Evolutionary conservation across 495 filamentous ascomycete genomes (phyloP).

Genomic region (Penicillium dipodomyicola): DNA sequence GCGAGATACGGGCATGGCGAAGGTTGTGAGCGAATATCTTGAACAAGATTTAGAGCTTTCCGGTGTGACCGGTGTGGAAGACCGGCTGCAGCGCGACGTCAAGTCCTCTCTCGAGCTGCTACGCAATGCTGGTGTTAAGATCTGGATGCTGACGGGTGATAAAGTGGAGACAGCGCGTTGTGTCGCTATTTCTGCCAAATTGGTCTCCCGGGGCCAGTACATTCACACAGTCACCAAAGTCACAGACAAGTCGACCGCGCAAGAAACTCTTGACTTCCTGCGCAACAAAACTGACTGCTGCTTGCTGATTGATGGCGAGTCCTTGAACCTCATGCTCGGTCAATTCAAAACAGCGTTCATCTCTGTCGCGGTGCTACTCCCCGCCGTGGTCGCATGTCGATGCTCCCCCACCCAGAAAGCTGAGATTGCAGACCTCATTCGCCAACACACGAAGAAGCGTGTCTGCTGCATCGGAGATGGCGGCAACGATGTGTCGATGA

Average conservation of each 20-base stretch:
- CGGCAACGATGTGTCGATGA: slow-evolving; percentile 99
- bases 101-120: slow-evolving; percentile 92
- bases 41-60: slow-evolving; percentile 88
- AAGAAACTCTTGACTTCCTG: slow-evolving; percentile 83
- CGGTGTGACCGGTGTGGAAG: slow-evolving; percentile 96
- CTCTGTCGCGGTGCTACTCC: slow-evolving; percentile 78
- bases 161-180: slow-evolving; percentile 98
- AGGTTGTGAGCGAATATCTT: slow-evolving; percentile 73
- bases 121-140: slow-evolving; percentile 97
- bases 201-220: slow-evolving; percentile 92
- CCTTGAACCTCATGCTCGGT: slow-evolving; percentile 74
- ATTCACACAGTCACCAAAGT: slow-evolving; percentile 90
- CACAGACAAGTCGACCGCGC: slow-evolving; percentile 56
- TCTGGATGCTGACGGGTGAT: slow-evolving; percentile 99
- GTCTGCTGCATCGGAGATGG: slow-evolving; percentile 97
- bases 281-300: slow-evolving; percentile 84
- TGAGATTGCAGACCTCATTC: slow-evolving; percentile 87
- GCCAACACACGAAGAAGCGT: slow-evolving; percentile 85
- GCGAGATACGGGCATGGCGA: slow-evolving; percentile 77
- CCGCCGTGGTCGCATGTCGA: slow-evolving; percentile 91
- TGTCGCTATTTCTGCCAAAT: slow-evolving; percentile 89
- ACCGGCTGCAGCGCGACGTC: slow-evolving; percentile 92
- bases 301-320: slow-evolving; percentile 93
- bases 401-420: slow-evolving; percentile 98
- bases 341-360: slow-evolving; percentile 85